Evolutionary conservation across 257 asterid genomes (phyloP).

Genomic region (Solanum appendiculatum): DNA sequence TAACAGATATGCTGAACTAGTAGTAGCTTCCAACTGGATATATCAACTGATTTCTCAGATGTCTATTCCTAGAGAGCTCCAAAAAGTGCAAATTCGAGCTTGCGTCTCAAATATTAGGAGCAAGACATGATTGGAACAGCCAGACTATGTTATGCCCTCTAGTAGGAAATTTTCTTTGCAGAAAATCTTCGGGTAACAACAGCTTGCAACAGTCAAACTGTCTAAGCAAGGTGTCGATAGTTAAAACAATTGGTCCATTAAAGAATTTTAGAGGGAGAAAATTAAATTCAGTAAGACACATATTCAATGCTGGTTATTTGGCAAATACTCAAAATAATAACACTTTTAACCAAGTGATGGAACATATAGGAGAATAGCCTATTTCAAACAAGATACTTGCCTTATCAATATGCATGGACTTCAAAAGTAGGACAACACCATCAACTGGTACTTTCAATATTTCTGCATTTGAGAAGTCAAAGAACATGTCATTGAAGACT

Average conservation of each 20-base stretch:
- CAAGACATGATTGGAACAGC: neutral
- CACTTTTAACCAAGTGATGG: neutral
- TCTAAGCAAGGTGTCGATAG: neutral
- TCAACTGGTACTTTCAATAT: constrained; percentile 86
- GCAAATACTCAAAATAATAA: neutral
- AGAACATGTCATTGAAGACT: constrained; percentile 53
- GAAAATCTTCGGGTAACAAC: neutral
- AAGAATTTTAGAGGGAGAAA: neutral
- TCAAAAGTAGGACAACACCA: constrained; percentile 91
- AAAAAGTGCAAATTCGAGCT: neutral
- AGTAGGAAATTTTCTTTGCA: neutral
- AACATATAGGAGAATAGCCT: neutral
- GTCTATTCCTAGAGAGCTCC: neutral
- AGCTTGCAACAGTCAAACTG: neutral
- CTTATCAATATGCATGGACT: constrained; percentile 87
- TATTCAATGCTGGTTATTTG: neutral
- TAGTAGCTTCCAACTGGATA: neutral
- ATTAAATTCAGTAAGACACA: neutral
- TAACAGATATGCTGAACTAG: neutral
- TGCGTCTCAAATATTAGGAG: neutral
- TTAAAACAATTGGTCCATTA: neutral
- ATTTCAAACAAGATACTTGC: constrained; percentile 17
- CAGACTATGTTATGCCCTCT: neutral
- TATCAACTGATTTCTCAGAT: neutral
- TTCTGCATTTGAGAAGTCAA: constrained; percentile 72